Conservation (phyloP, 306 rosid genomes). For the Sesbania bispinosa region DNA sequence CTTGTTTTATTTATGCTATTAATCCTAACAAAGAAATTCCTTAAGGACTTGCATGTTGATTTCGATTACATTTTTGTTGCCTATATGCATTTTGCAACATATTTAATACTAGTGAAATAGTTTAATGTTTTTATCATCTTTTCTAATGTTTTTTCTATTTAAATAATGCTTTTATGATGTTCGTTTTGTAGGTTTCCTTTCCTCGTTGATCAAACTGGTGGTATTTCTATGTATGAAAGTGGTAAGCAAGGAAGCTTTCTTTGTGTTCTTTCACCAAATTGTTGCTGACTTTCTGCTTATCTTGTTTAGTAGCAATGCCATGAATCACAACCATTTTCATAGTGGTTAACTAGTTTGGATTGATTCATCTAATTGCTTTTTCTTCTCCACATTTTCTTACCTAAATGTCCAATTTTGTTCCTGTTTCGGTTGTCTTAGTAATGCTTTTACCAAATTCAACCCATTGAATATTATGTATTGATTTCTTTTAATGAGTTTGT, state of each 20-base stretch:
- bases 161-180: not conserved
- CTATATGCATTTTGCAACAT: not conserved
- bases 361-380: not conserved
- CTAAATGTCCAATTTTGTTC: not conserved
- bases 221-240: conserved; percentile 76
- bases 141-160: conserved; percentile 3
- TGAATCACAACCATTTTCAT: not conserved
- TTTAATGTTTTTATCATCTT: not conserved
- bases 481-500: not conserved
- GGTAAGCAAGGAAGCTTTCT: conserved; percentile 48
- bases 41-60: not conserved
- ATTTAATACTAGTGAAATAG: not conserved
- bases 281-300: conserved; percentile 7
- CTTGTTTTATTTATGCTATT: not conserved
- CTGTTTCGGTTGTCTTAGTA: not conserved
- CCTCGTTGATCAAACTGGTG: conserved; percentile 65
- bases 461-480: not conserved
- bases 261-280: conserved; percentile 10
- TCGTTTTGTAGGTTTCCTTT: conserved; percentile 80
- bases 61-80: not conserved
- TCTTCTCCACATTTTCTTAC: not conserved
- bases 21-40: not conserved
- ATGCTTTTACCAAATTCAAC: not conserved
- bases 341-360: not conserved
- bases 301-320: conserved; percentile 11